Evolutionary conservation across 2,329 filamentous ascomycete genomes (phyloP), one percentile per base, ranked within the genome.

Genomic region (Remersonia thermophila): DNA sequence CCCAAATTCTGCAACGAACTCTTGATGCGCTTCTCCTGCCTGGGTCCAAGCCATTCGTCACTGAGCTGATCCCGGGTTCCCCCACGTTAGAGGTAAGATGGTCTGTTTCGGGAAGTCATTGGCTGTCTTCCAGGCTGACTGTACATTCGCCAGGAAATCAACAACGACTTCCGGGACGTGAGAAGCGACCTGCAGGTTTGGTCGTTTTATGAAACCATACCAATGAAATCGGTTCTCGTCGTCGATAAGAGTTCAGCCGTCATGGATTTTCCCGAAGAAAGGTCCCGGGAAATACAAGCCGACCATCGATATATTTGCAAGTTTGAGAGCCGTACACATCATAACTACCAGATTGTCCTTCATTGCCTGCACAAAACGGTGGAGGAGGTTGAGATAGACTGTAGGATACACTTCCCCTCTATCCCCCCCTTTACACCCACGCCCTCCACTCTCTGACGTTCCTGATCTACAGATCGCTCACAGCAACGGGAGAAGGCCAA

Each of bases 151-250:
- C 16, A 51, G 36, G 34, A 40, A 16, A 53, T 54, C 13, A 55
- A 55, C 29, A 50, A 53, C 17, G 43, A 50, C n/a, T 55, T 55
- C 27, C 47, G 50, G 5, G 45, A 48, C 27, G 33, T 41, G 14
- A 46, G 36, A 14, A 33, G 42, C 13, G 37, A 46, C 4, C 7
- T 55, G 3, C 28, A 35, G 10, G 30, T 55, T 2, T 47, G 38
- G 32, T 53, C 51, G 7, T 54, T 52, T 35, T 54, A 46, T 27
- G 52, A 55, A 30, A 47, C 43, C 15, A 13, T 38, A 10, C 33
- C 39, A 12, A 52, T 42, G 7, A 42, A 26, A 8, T 37, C 47
- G 20, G 45, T 45, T 8, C 27, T 48, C 6, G 41, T 55, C 10
- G 52, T 55, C 4, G 43, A 48, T 3, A 51, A 47, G 31, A 37